phyloP scores from a whole-genome alignment of 2,329 filamentous ascomycete genomes.

The Fusarium napiforme region DNA sequence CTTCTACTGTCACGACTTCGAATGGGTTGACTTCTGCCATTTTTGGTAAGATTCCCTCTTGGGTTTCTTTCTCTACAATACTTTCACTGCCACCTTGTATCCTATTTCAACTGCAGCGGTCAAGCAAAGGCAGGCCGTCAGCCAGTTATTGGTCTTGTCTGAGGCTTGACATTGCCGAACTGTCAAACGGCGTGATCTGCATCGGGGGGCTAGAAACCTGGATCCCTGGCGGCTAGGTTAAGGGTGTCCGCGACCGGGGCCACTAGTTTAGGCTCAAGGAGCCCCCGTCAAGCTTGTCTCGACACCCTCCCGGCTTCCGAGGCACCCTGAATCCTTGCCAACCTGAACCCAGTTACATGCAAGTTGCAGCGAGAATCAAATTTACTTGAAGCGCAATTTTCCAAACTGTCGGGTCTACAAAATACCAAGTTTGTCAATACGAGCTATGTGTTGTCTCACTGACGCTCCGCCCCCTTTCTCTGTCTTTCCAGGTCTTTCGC shows the following conservation, averaged over 20 bases:
- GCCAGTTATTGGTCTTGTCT: conserved; percentile 20
- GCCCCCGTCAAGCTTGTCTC: conserved; percentile 41
- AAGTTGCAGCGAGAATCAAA: conserved; percentile 44
- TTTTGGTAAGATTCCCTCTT: not conserved
- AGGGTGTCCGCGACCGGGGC: conserved; percentile 37
- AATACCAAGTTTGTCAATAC: conserved; percentile 40
- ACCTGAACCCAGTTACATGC: conserved; percentile 38
- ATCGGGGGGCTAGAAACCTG: conserved; percentile 44
- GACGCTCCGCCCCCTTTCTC: conserved; percentile 28
- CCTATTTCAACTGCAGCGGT: not conserved
- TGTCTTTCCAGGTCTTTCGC: conserved; percentile 27
- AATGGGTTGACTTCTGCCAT: not conserved
- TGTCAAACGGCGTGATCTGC: conserved; percentile 47
- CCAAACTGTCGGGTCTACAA: conserved; percentile 50
- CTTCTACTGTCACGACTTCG: not conserved
- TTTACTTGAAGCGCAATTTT: conserved; percentile 50
- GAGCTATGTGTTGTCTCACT: conserved; percentile 36
- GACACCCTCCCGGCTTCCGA: conserved; percentile 34
- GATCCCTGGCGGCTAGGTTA: conserved; percentile 41
- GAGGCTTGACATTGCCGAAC: conserved; percentile 41
- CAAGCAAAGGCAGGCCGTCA: conserved; percentile 10
- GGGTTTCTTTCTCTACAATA: not conserved
- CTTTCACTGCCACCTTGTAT: not conserved
- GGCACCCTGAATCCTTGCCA: conserved; percentile 31
- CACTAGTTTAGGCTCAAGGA: conserved; percentile 41